phyloP scores from a whole-genome alignment of 306 rosid genomes.

The Cicer cuneatum region DNA sequence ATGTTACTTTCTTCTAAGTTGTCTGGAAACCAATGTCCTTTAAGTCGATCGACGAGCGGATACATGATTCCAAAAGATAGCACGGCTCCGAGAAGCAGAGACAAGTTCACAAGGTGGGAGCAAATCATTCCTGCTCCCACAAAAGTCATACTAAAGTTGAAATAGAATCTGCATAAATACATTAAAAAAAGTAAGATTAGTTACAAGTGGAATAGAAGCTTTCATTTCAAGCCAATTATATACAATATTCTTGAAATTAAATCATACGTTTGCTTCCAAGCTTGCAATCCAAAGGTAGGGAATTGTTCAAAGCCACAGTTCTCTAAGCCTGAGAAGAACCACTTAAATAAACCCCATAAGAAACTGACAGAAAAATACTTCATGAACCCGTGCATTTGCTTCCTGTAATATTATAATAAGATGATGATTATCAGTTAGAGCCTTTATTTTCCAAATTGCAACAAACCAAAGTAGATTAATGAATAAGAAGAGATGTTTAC shows the following conservation, averaged over 20 bases:
- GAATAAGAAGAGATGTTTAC: slow-evolving; percentile 42
- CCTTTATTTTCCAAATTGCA: neutral
- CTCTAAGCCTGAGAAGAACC: slow-evolving; percentile 87
- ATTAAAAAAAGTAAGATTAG: slow-evolving; percentile 10
- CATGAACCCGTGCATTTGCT: slow-evolving; percentile 80
- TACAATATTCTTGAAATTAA: slow-evolving; percentile 8
- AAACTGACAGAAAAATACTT: slow-evolving; percentile 80
- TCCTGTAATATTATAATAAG: slow-evolving; percentile 56
- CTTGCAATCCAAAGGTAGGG: slow-evolving; percentile 91
- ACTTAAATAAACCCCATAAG: slow-evolving; percentile 90
- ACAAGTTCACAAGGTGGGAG: slow-evolving; percentile 83
- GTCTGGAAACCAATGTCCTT: slow-evolving; percentile 80
- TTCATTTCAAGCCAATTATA: slow-evolving; percentile 18
- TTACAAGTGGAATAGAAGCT: neutral
- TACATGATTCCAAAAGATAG: slow-evolving; percentile 81
- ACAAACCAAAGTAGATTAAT: neutral
- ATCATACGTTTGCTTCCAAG: slow-evolving; percentile 83
- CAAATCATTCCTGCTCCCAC: slow-evolving; percentile 99
- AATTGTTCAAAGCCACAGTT: slow-evolving; percentile 82
- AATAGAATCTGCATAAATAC: slow-evolving; percentile 74
- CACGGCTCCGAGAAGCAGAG: slow-evolving; percentile 89
- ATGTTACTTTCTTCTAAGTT: slow-evolving; percentile 74
- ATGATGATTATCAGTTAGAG: slow-evolving; percentile 1
- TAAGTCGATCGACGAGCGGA: slow-evolving; percentile 71
- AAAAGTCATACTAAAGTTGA: slow-evolving; percentile 74